Conservation (phyloP, 208 protist genomes). For the Endotrypanum monterogeii region DNA sequence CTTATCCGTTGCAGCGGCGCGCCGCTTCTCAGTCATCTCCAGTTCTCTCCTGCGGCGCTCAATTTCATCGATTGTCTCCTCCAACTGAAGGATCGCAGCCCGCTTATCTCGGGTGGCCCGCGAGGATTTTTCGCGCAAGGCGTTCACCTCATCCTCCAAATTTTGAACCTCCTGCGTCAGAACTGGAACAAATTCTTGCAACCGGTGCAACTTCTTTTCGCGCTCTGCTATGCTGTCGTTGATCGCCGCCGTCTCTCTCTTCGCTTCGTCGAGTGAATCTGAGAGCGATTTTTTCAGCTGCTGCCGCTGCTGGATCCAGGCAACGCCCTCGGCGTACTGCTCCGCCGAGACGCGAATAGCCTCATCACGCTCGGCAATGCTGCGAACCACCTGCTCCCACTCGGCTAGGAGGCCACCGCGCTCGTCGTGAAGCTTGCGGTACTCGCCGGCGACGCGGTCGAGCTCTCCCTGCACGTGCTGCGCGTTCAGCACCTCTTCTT, state of each 20-base stretch:
- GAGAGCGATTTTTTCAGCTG: conserved; percentile 39
- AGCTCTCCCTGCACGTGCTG: conserved; percentile 91
- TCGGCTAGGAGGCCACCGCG: conserved; percentile 87
- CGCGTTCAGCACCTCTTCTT: conserved; percentile 84
- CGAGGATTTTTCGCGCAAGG: conserved; percentile 57
- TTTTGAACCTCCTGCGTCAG: conserved; percentile 58
- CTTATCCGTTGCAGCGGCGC: conserved; percentile 23
- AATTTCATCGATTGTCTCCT: conserved; percentile 39
- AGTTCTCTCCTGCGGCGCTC: conserved; percentile 36
- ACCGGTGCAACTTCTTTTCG: conserved; percentile 54
- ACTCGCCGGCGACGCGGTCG: conserved; percentile 92
- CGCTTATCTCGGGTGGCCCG: conserved; percentile 61
- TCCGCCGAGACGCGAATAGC: conserved; percentile 77
- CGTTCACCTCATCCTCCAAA: conserved; percentile 82
- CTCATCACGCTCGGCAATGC: conserved; percentile 88
- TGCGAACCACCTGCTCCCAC: conserved; percentile 88
- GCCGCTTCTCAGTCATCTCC: conserved; percentile 30
- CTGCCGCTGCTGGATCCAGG: conserved; percentile 73
- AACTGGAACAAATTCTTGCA: conserved; percentile 35
- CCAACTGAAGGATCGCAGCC: conserved; percentile 23
- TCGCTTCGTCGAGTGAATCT: conserved; percentile 34
- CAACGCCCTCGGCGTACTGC: conserved; percentile 72
- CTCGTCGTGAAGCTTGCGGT: conserved; percentile 87
- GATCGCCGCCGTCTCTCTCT: conserved; percentile 49
- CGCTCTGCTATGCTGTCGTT: conserved; percentile 61